Conservation (phyloP, 257 asterid species). For the Scutellaria minor region DNA sequence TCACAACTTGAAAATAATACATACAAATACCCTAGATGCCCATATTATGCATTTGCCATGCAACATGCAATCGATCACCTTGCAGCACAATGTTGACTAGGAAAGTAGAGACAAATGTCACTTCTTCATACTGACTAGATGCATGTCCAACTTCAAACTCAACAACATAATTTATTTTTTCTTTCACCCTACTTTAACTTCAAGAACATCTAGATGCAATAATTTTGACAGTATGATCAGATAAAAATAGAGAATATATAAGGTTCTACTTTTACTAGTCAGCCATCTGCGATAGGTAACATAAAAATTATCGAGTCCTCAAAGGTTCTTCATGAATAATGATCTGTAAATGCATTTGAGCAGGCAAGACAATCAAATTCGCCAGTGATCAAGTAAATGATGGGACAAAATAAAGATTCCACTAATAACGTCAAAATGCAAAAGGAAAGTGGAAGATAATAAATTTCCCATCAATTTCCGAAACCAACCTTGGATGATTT, state of each 20-base stretch:
- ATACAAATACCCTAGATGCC: constrained; percentile 8
- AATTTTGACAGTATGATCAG: background rate
- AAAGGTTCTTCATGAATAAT: background rate
- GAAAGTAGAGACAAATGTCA: background rate
- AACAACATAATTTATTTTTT: background rate
- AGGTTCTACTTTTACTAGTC: constrained; percentile 6
- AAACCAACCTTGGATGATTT: constrained; percentile 74
- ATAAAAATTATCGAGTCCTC: constrained; percentile 4
- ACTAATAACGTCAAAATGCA: constrained; percentile 18
- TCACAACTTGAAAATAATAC: constrained; percentile 11
- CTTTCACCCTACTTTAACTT: constrained; percentile 17
- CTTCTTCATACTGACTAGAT: background rate
- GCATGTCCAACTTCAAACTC: background rate
- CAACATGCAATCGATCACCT: background rate
- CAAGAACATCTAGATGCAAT: constrained; percentile 22
- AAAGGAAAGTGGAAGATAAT: constrained; percentile 23
- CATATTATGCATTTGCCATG: constrained; percentile 19
- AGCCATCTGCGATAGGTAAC: constrained; percentile 7
- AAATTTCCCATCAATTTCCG: constrained; percentile 16
- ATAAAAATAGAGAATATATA: background rate
- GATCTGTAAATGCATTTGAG: constrained; percentile 19
- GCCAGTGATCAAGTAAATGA: constrained; percentile 13
- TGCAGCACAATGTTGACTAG: background rate
- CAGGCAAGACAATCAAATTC: constrained; percentile 15
- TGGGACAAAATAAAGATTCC: background rate